Evolutionary conservation across 1,284 basidiomycete species (phyloP).

Genomic region (Schizophyllum amplum): DNA sequence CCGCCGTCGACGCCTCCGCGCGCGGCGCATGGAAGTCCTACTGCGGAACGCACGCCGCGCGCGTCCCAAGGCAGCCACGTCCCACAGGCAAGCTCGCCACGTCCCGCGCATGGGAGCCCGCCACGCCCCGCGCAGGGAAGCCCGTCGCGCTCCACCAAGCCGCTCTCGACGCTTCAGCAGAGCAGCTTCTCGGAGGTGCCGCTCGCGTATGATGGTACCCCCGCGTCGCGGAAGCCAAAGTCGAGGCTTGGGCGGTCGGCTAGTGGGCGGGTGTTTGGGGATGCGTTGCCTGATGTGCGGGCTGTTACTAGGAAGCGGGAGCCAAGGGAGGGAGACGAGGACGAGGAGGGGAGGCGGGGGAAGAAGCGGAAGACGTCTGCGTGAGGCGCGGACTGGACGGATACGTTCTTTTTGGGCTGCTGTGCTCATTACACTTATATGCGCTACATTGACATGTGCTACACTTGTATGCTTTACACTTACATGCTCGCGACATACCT

Average conservation of each 20-base stretch:
- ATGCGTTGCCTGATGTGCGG: too few species aligned
- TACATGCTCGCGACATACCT: too few species aligned
- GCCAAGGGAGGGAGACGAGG: background rate
- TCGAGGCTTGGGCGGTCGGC: background rate
- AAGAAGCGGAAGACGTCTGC: background rate
- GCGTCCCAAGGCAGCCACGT: background rate
- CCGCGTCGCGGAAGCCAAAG: background rate
- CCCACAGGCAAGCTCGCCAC: background rate
- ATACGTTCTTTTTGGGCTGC: too few species aligned
- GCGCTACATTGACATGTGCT: too few species aligned
- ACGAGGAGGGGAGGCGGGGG: background rate
- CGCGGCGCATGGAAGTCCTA: background rate
- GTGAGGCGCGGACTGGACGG: background rate
- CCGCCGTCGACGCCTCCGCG: background rate
- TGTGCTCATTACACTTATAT: too few species aligned
- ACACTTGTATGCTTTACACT: too few species aligned
- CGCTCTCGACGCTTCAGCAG: background rate
- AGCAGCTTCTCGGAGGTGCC: background rate
- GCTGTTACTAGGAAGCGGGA: background rate
- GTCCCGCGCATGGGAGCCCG: background rate
- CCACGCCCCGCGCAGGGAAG: too few species aligned
- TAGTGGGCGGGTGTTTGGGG: background rate
- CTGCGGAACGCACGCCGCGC: too few species aligned
- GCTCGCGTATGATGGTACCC: background rate
- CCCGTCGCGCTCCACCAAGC: background rate